Conservation (phyloP, 768 basidiomycete species). For the Gloeopeniophorella convolvens region DNA sequence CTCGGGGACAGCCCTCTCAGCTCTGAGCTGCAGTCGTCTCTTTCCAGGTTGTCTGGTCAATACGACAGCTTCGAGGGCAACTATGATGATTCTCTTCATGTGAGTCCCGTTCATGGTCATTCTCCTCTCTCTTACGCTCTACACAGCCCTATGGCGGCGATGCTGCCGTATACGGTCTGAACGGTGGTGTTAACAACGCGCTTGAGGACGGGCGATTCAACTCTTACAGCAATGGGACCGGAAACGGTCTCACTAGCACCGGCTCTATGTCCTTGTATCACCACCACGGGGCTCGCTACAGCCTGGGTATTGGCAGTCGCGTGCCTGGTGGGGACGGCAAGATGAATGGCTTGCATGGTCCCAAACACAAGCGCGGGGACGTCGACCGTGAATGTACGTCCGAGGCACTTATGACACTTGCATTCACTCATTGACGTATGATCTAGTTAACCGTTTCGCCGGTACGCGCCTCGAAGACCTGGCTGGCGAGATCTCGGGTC, state of each 20-base stretch:
- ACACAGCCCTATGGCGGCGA: slow-evolving; percentile 53
- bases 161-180: slow-evolving; percentile 34
- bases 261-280: slow-evolving; percentile 77
- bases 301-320: slow-evolving; percentile 54
- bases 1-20: slow-evolving; percentile 46
- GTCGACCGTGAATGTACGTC: slow-evolving; percentile 77
- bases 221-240: slow-evolving; percentile 48
- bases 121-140: slow-evolving; percentile 3
- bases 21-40: slow-evolving; percentile 61
- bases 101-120: slow-evolving; percentile 27
- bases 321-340: slow-evolving; percentile 56
- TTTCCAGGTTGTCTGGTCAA: slow-evolving; percentile 58
- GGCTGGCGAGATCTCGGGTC: slow-evolving; percentile 84
- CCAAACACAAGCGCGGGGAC: slow-evolving; percentile 93
- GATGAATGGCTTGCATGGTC: slow-evolving; percentile 86
- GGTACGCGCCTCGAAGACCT: slow-evolving; percentile 94
- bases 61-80: slow-evolving; percentile 54
- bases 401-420: slow-evolving; percentile 11
- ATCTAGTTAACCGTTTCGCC: slow-evolving; percentile 88
- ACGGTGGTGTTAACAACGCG: slow-evolving; percentile 23
- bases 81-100: slow-evolving; percentile 51
- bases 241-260: slow-evolving; percentile 25
- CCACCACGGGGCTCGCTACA: slow-evolving; percentile 73
- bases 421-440: neutral
- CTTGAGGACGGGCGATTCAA: slow-evolving; percentile 50